phyloP scores from a whole-genome alignment of 495 filamentous ascomycete species.

The Podospora bellae-mahoneyi region DNA sequence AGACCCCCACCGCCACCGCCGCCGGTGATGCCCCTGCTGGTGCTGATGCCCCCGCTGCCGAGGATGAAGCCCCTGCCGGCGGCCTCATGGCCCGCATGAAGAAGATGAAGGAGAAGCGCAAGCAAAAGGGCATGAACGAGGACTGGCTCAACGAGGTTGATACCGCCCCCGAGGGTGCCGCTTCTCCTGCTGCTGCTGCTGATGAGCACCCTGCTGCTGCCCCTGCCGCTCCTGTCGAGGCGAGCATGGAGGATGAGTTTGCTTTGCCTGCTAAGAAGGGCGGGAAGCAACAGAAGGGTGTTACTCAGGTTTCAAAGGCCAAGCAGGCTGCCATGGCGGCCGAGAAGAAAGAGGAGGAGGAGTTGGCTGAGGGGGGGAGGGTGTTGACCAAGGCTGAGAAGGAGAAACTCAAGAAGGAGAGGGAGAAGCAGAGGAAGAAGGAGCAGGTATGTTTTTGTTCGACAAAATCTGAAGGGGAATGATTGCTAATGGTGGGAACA shows the following conservation, averaged over 20 bases:
- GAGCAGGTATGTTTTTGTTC: constrained; percentile 59
- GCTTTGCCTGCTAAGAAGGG: constrained; percentile 86
- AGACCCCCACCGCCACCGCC: constrained; percentile 42
- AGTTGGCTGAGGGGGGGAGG: constrained; percentile 55
- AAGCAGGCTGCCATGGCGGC: not conserved
- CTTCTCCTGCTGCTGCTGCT: constrained; percentile 43
- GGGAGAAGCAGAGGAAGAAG: constrained; percentile 92
- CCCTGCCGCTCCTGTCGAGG: constrained; percentile 53
- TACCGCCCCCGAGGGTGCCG: constrained; percentile 55
- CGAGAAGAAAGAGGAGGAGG: constrained; percentile 53
- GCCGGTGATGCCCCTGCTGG: constrained; percentile 25
- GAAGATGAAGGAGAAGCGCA: constrained; percentile 87
- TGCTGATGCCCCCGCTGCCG: constrained; percentile 46
- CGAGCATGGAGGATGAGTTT: constrained; percentile 80
- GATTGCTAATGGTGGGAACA: constrained; percentile 18
- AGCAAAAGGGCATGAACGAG: constrained; percentile 81
- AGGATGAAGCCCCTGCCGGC: constrained; percentile 52
- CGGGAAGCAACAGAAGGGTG: constrained; percentile 82
- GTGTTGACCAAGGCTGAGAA: constrained; percentile 94
- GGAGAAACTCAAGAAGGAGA: constrained; percentile 91
- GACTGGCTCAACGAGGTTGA: constrained; percentile 63
- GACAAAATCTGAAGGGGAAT: not conserved
- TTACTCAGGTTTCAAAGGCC: constrained; percentile 60
- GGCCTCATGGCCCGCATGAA: constrained; percentile 83
- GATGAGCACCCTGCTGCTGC: constrained; percentile 52